Percentiles rank a stretch among this genome's conserved stretches.
phyloP scores from a whole-genome alignment of 2,329 filamentous ascomycete species.

The Aspergillus caelatus region DNA sequence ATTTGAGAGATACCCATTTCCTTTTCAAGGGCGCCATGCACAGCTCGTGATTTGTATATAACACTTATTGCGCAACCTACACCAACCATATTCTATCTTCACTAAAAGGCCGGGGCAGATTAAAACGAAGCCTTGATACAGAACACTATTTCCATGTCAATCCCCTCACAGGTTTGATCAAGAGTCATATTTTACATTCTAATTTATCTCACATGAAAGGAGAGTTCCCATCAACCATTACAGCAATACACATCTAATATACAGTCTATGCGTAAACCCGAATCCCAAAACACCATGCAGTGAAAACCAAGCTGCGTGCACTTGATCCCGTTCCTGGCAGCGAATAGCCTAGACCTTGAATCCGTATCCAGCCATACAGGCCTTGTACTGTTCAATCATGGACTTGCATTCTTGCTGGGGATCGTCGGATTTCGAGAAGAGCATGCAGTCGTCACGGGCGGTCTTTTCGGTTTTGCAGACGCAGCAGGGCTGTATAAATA shows the following conservation, averaged over 20 bases:
- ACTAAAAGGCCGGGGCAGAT: neutral
- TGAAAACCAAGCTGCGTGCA: conserved; percentile 4
- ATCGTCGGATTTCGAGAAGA: conserved; percentile 84
- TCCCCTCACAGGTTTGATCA: neutral
- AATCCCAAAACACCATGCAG: conserved; percentile 19
- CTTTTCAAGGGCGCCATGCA: neutral
- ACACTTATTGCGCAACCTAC: neutral
- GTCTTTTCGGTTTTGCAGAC: conserved; percentile 97
- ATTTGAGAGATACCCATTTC: conserved; percentile 13
- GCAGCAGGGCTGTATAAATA: conserved; percentile 75
- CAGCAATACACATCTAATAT: conserved; percentile 14
- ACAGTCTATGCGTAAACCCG: conserved; percentile 17
- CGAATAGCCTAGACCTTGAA: conserved; percentile 62
- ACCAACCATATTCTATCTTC: neutral
- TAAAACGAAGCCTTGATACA: neutral
- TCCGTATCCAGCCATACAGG: conserved; percentile 90
- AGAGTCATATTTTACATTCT: conserved; percentile 12
- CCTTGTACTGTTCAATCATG: conserved; percentile 81
- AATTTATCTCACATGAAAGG: conserved; percentile 12
- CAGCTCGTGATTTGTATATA: neutral
- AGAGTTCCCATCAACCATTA: conserved; percentile 1
- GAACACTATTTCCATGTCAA: neutral
- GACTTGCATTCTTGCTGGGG: conserved; percentile 78
- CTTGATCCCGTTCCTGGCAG: conserved; percentile 13
- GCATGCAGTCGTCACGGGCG: conserved; percentile 95